Percentiles rank a stretch among this genome's conserved stretches.
Evolutionary conservation across 495 filamentous ascomycete species (phyloP).

Genomic region (Neurospora pannonica): DNA sequence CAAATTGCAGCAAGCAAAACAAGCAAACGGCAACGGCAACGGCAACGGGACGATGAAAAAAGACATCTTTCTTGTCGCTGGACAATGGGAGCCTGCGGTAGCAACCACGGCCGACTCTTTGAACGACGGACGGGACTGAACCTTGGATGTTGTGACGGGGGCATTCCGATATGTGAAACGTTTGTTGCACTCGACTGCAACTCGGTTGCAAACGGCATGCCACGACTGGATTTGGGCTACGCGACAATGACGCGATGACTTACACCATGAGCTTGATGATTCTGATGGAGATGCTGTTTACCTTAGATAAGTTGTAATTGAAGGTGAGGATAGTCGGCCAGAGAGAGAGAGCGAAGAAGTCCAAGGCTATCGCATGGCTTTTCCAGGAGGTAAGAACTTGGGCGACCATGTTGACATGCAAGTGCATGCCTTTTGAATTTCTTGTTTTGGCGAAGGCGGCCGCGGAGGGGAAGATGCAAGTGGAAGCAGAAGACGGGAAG

Average conservation of each 20-base stretch:
- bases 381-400: background rate
- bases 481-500: background rate
- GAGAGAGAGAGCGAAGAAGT: background rate
- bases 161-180: conserved; percentile 5
- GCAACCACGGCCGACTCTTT: background rate
- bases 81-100: background rate
- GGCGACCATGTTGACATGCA: background rate
- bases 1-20: background rate
- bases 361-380: background rate
- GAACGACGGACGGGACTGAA: background rate
- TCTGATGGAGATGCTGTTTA: background rate
- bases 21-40: background rate
- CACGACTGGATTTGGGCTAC: conserved; percentile 10
- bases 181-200: conserved; percentile 7
- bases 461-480: background rate
- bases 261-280: background rate
- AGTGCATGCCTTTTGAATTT: background rate
- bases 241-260: conserved; percentile 24
- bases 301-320: background rate
- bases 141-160: background rate
- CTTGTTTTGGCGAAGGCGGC: background rate
- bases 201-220: conserved; percentile 4
- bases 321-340: background rate
- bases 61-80: background rate
- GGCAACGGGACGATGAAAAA: conserved; percentile 1